Evolutionary conservation across 164 flowering plant genomes (phyloP).

Genomic region (Sedum album): DNA sequence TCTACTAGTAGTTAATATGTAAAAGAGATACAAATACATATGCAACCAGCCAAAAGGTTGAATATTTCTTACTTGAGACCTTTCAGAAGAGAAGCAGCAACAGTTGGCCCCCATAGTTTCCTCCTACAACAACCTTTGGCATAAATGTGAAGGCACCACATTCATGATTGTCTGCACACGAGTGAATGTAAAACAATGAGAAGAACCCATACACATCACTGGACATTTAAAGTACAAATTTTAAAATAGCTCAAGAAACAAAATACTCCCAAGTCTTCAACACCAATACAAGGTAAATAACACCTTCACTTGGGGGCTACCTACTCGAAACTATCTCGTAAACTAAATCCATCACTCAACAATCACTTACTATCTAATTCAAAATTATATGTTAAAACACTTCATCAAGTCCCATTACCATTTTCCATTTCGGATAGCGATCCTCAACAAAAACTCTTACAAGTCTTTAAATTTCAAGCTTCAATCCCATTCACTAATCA

Average conservation of each 20-base stretch:
- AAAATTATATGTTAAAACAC: too few species aligned
- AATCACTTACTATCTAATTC: too few species aligned
- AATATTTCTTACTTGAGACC: not conserved
- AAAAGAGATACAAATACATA: not conserved
- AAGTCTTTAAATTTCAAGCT: too few species aligned
- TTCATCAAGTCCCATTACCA: too few species aligned
- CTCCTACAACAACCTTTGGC: not conserved
- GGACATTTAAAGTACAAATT: not conserved
- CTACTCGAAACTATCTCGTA: too few species aligned
- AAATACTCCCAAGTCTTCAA: not conserved
- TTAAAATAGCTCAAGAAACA: not conserved
- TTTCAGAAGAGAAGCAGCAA: not conserved
- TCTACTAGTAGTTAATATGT: not conserved
- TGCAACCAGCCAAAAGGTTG: not conserved
- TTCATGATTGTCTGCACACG: not conserved
- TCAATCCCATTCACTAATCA: not conserved
- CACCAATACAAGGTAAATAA: too few species aligned
- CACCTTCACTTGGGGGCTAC: too few species aligned
- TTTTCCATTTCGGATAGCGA: too few species aligned
- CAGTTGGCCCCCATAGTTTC: not conserved
- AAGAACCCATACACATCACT: not conserved
- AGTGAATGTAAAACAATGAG: not conserved
- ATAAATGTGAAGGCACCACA: not conserved
- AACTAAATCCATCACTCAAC: not conserved
- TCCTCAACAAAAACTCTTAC: not conserved